These are phyloP conservation scores for Erodium trifolium DNA, from an alignment of 441 rosid species.

Conservation along the genomic window DNA sequence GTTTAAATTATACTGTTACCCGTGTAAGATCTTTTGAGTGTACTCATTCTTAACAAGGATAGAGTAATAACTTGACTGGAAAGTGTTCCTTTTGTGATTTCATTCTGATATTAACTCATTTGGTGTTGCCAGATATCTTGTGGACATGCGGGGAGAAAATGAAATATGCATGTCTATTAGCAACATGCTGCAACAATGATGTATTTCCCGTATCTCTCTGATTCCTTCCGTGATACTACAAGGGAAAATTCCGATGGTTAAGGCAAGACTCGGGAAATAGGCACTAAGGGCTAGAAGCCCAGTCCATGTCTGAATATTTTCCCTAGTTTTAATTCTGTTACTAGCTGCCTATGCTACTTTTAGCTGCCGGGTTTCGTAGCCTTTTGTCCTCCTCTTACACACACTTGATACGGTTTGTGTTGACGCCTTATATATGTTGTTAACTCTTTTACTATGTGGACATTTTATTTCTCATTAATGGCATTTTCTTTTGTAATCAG, in stretches of 20 bases:
- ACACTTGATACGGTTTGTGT: background rate
- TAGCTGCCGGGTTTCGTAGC: background rate
- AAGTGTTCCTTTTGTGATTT: background rate
- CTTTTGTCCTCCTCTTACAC: background rate
- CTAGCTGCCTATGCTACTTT: background rate
- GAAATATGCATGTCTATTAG: background rate
- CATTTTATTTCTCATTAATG: constrained; percentile 1
- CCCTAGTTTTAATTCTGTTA: background rate
- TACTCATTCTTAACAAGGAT: background rate
- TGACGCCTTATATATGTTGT: background rate
- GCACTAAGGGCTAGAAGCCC: background rate
- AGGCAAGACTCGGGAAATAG: background rate
- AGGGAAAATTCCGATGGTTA: background rate
- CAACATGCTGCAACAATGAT: background rate
- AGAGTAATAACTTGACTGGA: background rate
- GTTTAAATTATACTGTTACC: background rate
- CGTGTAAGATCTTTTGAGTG: background rate
- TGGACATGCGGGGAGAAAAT: constrained; percentile 8
- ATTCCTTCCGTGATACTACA: background rate
- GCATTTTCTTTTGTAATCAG: background rate
- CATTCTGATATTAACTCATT: background rate
- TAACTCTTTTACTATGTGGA: background rate
- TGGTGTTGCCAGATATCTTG: constrained; percentile 4
- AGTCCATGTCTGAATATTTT: background rate
- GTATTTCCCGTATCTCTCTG: background rate